Evolutionary conservation across 2,329 filamentous ascomycete genomes (phyloP), one percentile per base, ranked within the genome.

Genomic region (Talaromyces sp.): DNA sequence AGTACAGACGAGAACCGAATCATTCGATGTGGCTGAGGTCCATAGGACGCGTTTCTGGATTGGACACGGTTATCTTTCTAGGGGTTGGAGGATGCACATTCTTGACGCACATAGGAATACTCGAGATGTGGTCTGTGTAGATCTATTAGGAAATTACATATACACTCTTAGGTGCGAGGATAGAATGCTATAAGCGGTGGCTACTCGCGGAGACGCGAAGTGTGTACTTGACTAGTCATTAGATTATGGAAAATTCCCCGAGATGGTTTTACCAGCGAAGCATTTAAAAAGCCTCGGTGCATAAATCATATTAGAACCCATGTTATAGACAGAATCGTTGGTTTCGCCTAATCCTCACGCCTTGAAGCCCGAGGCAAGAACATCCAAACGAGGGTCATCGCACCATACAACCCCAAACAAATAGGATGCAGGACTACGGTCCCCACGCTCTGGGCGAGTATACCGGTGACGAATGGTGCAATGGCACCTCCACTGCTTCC

Each of bases 381-480:
- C 16, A 78, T 72, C 84, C 85, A 87, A 65, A 81, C 82, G 13
- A 72, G 76, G 35, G 82, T 69, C 85, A 88, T 87, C 9, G 80
- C 74, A 1, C 75, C 81, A 74, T 84, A 87, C 64, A 85, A 71
- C 1, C 78, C 83, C 60, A 87, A 77, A 71, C 83, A 85, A 33
- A 87, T 82, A 3, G 85, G 85, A 77, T 81, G 78, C 70, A 84
- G 72, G 16, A 83, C 80, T 65, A 81, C 81, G 2, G 81, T 83
- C 1, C 81, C 81, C 45, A 77, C 73, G 57, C 73, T 74, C 68
- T 83, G 81, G 3, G 81, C 79, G 60, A 83, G 68, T 47, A 84
- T 71, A 65, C 82, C 82, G 1, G 81, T 83, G 6, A 82, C 76
- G 63, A 83, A 82, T 0, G 82, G 79, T 43, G 76, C 76, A 24